A percentile compares a stretch with the other conserved stretches of the same genome.
Conservation (phyloP, 805 yeast genomes). For the Wickerhamomyces hampshirensis region DNA sequence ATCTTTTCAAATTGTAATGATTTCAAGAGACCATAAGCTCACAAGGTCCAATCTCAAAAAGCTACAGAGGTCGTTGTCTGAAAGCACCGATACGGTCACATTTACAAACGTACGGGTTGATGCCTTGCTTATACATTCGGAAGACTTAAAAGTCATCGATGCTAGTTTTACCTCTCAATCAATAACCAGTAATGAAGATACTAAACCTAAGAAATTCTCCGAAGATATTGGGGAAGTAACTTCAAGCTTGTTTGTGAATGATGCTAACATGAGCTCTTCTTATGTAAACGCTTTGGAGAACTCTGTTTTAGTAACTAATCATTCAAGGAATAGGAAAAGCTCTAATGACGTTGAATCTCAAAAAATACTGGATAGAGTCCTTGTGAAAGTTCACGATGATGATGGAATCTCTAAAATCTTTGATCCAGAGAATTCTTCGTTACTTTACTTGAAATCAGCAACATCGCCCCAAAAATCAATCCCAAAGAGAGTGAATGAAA, state of each 20-base stretch:
- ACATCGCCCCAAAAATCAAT: constrained; percentile 2
- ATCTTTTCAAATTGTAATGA: no score
- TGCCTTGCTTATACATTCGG: background rate
- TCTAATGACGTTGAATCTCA: background rate
- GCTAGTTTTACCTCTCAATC: no score
- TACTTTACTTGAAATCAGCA: constrained; percentile 3
- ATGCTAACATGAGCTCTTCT: no score
- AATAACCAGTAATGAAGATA: background rate
- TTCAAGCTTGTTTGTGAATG: no score
- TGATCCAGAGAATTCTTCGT: constrained; percentile 11
- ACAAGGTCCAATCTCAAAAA: background rate
- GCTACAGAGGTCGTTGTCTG: background rate
- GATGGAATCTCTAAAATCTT: constrained; percentile 9
- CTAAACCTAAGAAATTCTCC: background rate
- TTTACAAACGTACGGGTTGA: background rate
- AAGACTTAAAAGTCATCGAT: background rate
- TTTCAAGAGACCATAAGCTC: no score
- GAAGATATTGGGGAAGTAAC: no score
- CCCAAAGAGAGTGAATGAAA: constrained; percentile 1
- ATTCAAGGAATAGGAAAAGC: background rate
- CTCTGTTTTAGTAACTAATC: background rate
- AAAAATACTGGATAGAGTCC: background rate
- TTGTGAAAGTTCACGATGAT: background rate
- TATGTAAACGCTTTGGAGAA: no score
- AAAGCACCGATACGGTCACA: background rate